Evolutionary conservation across 169 alveolate species (phyloP).

Genomic region (Plasmodium coatneyi): DNA sequence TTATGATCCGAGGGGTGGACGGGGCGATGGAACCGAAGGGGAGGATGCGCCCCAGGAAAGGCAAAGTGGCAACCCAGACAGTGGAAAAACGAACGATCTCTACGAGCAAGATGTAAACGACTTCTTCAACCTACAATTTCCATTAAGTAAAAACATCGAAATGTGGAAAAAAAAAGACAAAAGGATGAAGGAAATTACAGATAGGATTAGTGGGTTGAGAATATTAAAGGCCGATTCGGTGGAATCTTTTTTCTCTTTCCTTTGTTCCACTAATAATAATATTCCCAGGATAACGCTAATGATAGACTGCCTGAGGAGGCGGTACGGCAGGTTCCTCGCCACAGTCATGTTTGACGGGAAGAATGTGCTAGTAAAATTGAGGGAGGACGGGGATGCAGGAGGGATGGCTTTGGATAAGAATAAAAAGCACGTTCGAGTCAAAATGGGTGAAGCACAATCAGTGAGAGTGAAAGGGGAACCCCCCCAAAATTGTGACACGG

Average conservation of each 20-base stretch:
- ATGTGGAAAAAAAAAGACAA: constrained; percentile 75
- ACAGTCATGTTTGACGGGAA: constrained; percentile 30
- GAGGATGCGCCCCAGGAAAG: neutral
- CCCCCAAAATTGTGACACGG: neutral
- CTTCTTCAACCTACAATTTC: constrained; percentile 53
- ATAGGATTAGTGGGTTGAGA: constrained; percentile 78
- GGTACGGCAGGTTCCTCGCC: constrained; percentile 77
- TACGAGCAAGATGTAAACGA: constrained; percentile 22
- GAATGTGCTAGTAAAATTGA: constrained; percentile 11
- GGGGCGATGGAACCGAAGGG: too few species aligned
- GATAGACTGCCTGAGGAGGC: constrained; percentile 76
- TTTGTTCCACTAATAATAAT: constrained; percentile 88
- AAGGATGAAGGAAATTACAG: constrained; percentile 74
- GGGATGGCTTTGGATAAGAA: neutral
- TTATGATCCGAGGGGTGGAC: neutral
- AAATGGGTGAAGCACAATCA: neutral
- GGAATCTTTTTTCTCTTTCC: constrained; percentile 84
- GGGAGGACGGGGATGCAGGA: constrained; percentile 18
- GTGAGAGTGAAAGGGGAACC: neutral
- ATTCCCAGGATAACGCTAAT: constrained; percentile 81
- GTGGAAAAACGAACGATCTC: neutral
- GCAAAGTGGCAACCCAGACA: neutral
- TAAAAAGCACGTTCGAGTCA: neutral
- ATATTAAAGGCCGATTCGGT: constrained; percentile 79
- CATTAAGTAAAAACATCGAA: constrained; percentile 65